Evolutionary conservation across 2,329 filamentous ascomycete genomes (phyloP), one percentile per base, ranked within the genome.

Genomic region (Chaetothyriales sp.): DNA sequence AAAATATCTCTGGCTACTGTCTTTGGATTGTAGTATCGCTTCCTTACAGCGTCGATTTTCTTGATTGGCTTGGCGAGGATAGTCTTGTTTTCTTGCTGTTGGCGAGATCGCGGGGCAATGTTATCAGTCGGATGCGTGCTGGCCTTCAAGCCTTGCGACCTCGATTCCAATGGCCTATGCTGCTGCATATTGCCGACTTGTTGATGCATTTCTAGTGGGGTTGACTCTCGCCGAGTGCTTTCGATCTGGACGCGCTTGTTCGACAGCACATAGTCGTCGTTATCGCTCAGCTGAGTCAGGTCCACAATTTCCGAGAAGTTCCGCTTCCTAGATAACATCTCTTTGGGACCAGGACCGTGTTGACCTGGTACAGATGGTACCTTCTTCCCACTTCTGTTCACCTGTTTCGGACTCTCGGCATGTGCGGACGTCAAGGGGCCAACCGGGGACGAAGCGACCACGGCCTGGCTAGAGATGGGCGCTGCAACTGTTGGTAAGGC

Each of bases 1-100:
- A 85, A 67, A 5, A 85, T 72, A 61, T 83, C 80, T 48, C 78
- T 69, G 4, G 80, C 81, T 54, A 85, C 81, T 0, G 78, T 83
- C 45, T 73, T 71, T 1, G 76, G 72, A 60, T 83, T 73, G 60
- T 85, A 85, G 15, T 65, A 70, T 5, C 70, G 70, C 54, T 75
- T 75, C 22, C 70, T 53, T 4, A 67, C 54, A 2, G 67, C 66
- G 48, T 72, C 65, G 20, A 56, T 55, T 48, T 61, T 59, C 2
- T 67, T 61, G 15, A 81, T 60, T 0, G 68, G 67, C 55, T 74
- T 67, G 3, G 75, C 71, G 37, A 75, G 51, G 19, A 55, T 50
- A 4, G 46, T 13, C 18, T 53, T 55, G 18, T 18, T 48, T n/a
- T 54, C 13, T 43, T 18, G 49, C 18, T 44, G 46, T 51, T 50